Evolutionary conservation across 257 asterid genomes (phyloP).

Genomic region (Plantago ovata): DNA sequence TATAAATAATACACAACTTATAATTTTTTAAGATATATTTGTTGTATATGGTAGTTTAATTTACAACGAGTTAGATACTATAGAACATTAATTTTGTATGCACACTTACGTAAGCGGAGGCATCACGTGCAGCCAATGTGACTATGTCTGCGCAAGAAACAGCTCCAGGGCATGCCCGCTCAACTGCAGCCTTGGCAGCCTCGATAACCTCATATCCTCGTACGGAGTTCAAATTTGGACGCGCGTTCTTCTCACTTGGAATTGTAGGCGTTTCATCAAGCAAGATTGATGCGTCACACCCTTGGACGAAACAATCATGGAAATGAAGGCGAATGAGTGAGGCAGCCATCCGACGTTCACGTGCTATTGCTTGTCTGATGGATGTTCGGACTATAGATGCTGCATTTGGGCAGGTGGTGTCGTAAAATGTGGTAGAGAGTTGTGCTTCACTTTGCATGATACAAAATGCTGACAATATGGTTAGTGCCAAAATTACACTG

Average conservation of each 20-base stretch:
- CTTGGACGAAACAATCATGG: constrained; percentile 18
- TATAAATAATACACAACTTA: too few relatives aligned
- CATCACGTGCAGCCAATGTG: too few relatives aligned
- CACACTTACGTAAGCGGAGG: too few relatives aligned
- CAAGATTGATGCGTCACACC: constrained; percentile 15
- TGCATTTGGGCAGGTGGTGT: constrained; percentile 15
- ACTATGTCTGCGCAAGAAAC: too few relatives aligned
- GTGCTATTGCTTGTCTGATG: constrained; percentile 6
- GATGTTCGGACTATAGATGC: constrained; percentile 6
- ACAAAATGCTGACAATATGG: not conserved
- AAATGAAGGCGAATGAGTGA: constrained; percentile 11
- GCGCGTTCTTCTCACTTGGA: not conserved
- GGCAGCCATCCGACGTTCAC: constrained; percentile 13
- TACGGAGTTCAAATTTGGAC: not conserved
- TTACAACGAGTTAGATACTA: too few relatives aligned
- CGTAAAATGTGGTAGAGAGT: constrained; percentile 16
- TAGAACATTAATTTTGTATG: too few relatives aligned
- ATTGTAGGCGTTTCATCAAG: constrained; percentile 16
- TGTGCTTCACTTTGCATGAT: constrained; percentile 13
- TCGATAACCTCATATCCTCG: not conserved
- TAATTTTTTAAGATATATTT: too few relatives aligned
- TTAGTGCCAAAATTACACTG: not conserved
- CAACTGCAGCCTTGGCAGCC: too few relatives aligned
- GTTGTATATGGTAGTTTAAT: not conserved
- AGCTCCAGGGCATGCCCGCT: too few relatives aligned